A percentile compares a stretch with the other conserved stretches of the same genome.
Evolutionary conservation across 345 rosid genomes (phyloP).

Genomic region (Psidium friedrichsthalianum): DNA sequence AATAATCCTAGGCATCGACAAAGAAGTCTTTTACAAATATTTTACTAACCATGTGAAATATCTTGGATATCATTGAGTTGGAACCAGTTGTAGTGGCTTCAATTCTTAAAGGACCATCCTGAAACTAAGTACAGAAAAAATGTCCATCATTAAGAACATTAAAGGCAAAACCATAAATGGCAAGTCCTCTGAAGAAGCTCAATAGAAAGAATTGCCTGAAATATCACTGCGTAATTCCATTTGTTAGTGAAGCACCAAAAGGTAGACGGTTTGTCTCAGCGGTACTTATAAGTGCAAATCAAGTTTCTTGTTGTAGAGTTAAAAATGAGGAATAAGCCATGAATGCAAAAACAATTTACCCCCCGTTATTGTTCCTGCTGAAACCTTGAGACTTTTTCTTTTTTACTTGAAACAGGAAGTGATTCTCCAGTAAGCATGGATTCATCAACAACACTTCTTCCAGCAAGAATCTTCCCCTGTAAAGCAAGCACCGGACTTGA

Average conservation of each 20-base stretch:
- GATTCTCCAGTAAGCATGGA: slow-evolving; percentile 99
- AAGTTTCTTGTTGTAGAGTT: not conserved
- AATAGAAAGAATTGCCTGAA: not conserved
- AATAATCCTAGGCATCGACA: not conserved
- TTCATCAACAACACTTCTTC: slow-evolving; percentile 96
- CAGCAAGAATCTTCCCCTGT: slow-evolving; percentile 81
- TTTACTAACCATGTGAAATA: slow-evolving; percentile 65
- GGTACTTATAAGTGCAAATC: not conserved
- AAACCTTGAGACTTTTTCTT: slow-evolving; percentile 56
- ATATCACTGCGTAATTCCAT: not conserved
- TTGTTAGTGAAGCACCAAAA: not conserved
- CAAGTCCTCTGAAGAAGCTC: not conserved
- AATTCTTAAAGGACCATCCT: slow-evolving; percentile 94
- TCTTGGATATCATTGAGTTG: slow-evolving; percentile 81
- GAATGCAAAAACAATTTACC: slow-evolving; percentile 13
- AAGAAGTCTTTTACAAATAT: slow-evolving; percentile 15
- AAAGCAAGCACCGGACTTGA: not conserved
- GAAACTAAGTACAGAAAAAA: slow-evolving; percentile 11
- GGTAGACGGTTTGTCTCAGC: not conserved
- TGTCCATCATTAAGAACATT: not conserved
- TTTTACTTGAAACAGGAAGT: slow-evolving; percentile 80
- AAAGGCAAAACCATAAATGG: not conserved
- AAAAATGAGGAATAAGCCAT: not conserved
- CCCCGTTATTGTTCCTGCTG: slow-evolving; percentile 96
- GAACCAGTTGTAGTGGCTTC: slow-evolving; percentile 78